Evolutionary conservation across 805 yeast genomes (phyloP).

Genomic region (Yamadazyma tumulicola): DNA sequence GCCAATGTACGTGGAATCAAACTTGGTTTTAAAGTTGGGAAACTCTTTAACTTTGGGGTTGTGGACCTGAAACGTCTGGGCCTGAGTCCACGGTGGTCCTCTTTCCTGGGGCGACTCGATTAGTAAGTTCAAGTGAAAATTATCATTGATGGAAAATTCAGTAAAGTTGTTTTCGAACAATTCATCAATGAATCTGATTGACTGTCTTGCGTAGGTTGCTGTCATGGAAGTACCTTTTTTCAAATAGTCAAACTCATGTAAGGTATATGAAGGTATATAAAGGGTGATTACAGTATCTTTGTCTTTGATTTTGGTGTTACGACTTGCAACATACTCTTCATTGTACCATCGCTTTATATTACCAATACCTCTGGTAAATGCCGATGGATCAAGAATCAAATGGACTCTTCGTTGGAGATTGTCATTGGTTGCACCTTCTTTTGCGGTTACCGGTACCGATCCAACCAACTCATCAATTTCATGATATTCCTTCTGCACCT

Average conservation of each 20-base stretch:
- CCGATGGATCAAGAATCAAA: conserved; percentile 64
- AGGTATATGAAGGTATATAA: conserved; percentile 53
- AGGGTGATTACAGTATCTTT: conserved; percentile 27
- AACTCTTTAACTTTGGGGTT: conserved; percentile 49
- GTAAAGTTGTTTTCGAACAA: conserved; percentile 21
- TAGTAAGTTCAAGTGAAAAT: conserved; percentile 10
- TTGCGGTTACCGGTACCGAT: not conserved
- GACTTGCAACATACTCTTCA: conserved; percentile 23
- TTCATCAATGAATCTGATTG: conserved; percentile 58
- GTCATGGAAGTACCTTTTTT: conserved; percentile 52
- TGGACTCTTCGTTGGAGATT: conserved; percentile 15
- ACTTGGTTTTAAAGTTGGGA: conserved; percentile 40
- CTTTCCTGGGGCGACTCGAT: conserved; percentile 41
- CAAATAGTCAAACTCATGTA: conserved; percentile 57
- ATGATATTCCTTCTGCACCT: not conserved
- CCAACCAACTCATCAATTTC: conserved; percentile 1
- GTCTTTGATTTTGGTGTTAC: conserved; percentile 18
- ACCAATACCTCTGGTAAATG: conserved; percentile 66
- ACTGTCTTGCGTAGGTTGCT: conserved; percentile 64
- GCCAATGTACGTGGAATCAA: conserved; percentile 26
- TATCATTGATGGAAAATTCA: conserved; percentile 2
- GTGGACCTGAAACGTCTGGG: conserved; percentile 42
- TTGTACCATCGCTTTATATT: conserved; percentile 62
- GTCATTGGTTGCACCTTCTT: not conserved
- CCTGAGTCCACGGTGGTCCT: conserved; percentile 50